These are phyloP conservation scores for Lipomyces spencermartinsiae DNA, from an alignment of 805 yeast species.

Conservation along the genomic window DNA sequence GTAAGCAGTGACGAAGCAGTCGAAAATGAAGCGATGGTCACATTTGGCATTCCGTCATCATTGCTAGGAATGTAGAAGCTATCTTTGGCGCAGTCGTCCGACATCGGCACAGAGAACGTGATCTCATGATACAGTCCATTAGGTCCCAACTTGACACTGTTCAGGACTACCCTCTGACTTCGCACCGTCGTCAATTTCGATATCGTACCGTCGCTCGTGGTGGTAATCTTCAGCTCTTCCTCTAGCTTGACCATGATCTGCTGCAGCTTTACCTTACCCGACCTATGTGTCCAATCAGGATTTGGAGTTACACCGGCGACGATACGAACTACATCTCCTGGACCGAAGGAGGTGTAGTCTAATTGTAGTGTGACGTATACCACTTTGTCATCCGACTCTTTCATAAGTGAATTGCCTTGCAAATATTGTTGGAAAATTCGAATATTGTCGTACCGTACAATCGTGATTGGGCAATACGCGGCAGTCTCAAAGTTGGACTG, in stretches of 20 bases:
- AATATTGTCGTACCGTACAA: conserved; percentile 49
- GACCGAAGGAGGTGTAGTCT: conserved; percentile 49
- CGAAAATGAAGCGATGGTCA: conserved; percentile 47
- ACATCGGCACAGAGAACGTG: conserved; percentile 43
- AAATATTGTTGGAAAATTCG: conserved; percentile 49
- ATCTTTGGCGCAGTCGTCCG: conserved; percentile 37
- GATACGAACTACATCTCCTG: conserved; percentile 47
- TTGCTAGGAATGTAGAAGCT: conserved; percentile 45
- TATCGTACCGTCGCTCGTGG: conserved; percentile 44
- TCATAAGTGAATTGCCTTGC: conserved; percentile 42
- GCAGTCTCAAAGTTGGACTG: not conserved
- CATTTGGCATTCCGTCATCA: conserved; percentile 47
- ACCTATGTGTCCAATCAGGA: conserved; percentile 47
- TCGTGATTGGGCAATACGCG: conserved; percentile 44
- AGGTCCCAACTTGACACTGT: conserved; percentile 40
- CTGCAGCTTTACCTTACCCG: conserved; percentile 48
- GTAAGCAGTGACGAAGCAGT: conserved; percentile 47
- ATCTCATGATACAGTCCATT: conserved; percentile 41
- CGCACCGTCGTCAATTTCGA: conserved; percentile 44
- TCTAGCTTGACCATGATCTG: conserved; percentile 47
- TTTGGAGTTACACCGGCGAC: conserved; percentile 46
- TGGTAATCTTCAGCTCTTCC: conserved; percentile 46
- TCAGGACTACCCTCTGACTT: conserved; percentile 43
- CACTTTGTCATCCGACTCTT: conserved; percentile 47
- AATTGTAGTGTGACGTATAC: conserved; percentile 46